Evolutionary conservation across 768 basidiomycete genomes (phyloP).

Genomic region (Dentipellis fragilis): DNA sequence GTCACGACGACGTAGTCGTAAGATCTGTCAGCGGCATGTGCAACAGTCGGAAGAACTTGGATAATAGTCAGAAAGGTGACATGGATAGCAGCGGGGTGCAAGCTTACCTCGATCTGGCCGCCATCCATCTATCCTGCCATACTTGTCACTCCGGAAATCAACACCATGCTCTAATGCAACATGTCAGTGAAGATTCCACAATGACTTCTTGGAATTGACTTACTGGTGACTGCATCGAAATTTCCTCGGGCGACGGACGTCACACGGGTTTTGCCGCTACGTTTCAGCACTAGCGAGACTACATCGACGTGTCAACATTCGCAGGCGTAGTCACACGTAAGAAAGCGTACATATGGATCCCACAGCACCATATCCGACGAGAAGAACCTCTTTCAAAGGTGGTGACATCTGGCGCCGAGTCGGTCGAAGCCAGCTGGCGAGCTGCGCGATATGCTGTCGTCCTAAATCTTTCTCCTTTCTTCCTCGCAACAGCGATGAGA

Average conservation of each 20-base stretch:
- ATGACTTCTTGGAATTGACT: neutral
- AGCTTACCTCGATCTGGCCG: neutral
- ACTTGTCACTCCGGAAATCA: neutral
- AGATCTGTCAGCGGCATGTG: constrained; percentile 45
- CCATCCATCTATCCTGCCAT: neutral
- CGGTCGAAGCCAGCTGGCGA: neutral
- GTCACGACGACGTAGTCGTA: constrained; percentile 61
- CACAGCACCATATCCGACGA: constrained; percentile 60
- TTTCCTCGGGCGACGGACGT: constrained; percentile 70
- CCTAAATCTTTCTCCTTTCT: neutral
- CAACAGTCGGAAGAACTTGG: constrained; percentile 47
- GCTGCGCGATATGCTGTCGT: neutral
- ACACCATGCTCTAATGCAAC: neutral
- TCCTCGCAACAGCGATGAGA: too few relatives aligned
- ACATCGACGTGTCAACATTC: neutral
- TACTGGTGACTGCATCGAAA: constrained; percentile 44
- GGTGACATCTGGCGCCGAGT: neutral
- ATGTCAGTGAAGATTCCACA: neutral
- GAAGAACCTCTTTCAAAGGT: constrained; percentile 33
- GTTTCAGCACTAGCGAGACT: constrained; percentile 50
- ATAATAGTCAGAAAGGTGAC: neutral
- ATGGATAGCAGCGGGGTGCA: neutral
- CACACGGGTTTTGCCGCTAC: constrained; percentile 43
- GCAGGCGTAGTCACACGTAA: neutral
- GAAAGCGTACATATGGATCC: constrained; percentile 44